Conservation (phyloP, 108 stramenopile genomes). For the Thalassiosira profunda region DNA sequence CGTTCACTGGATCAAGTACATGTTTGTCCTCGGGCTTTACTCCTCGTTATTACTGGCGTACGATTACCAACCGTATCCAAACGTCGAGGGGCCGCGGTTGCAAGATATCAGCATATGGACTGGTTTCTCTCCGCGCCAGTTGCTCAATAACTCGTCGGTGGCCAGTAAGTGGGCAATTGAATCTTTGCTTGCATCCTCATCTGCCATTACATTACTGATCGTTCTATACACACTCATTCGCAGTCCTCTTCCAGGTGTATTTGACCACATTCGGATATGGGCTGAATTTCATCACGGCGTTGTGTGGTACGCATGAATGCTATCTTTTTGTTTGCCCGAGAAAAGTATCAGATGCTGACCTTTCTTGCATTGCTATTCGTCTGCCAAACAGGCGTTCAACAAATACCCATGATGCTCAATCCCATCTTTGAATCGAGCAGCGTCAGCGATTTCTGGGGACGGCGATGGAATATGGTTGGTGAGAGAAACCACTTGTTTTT, state of each 20-base stretch:
- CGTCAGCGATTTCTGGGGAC: conserved; percentile 50
- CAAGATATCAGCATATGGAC: conserved; percentile 11
- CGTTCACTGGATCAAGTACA: conserved; percentile 5
- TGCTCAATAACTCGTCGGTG: conserved; percentile 28
- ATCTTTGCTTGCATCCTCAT: background rate
- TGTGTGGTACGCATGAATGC: too few species aligned
- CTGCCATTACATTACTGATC: too few species aligned
- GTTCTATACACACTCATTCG: background rate
- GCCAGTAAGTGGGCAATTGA: conserved; percentile 17
- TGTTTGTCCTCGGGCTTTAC: conserved; percentile 19
- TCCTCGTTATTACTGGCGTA: conserved; percentile 15
- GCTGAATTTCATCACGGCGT: conserved; percentile 43
- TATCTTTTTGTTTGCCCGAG: too few species aligned
- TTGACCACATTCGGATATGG: conserved; percentile 63
- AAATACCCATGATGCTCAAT: conserved; percentile 41
- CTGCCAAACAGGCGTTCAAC: conserved; percentile 18
- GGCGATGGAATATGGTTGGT: conserved; percentile 31
- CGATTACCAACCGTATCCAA: conserved; percentile 33
- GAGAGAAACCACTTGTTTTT: background rate
- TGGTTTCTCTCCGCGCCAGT: conserved; percentile 16
- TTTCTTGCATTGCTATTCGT: too few species aligned
- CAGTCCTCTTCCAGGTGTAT: conserved; percentile 65
- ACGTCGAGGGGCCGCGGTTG: conserved; percentile 8
- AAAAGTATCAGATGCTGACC: too few species aligned
- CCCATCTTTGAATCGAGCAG: conserved; percentile 43